These are phyloP conservation scores for Oropetium thomaeum DNA, from an alignment of 176 grass and related monocot genomes.

Conservation along the genomic window DNA sequence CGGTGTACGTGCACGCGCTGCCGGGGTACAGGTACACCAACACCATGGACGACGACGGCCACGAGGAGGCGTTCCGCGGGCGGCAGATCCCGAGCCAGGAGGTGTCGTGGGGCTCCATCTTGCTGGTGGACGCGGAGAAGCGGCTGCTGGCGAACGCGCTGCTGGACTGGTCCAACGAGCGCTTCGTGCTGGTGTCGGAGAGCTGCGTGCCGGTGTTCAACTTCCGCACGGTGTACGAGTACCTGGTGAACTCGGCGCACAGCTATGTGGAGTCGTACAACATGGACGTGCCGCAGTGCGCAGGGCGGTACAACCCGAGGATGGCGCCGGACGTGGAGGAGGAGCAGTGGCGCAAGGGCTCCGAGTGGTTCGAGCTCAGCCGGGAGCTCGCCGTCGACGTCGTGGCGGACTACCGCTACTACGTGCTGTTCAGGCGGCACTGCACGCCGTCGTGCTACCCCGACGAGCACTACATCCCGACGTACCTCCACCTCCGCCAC, in stretches of 20 bases:
- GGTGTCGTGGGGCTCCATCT: conserved; percentile 62
- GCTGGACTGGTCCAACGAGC: conserved; percentile 55
- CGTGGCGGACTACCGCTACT: conserved; percentile 44
- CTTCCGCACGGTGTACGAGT: conserved; percentile 60
- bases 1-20: conserved; percentile 61
- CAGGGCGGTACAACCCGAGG: conserved; percentile 47
- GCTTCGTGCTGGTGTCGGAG: conserved; percentile 55
- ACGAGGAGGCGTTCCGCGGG: conserved; percentile 34
- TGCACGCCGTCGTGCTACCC: conserved; percentile 65
- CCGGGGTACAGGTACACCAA: conserved; percentile 35
- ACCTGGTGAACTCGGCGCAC: conserved; percentile 47
- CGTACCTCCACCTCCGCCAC: conserved; percentile 40
- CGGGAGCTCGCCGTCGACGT: conserved; percentile 55
- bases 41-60: background rate
- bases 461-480: conserved; percentile 73
- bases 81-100: conserved; percentile 58
- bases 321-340: conserved; percentile 57
- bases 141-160: conserved; percentile 64
- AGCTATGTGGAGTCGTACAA: conserved; percentile 63
- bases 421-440: conserved; percentile 43
- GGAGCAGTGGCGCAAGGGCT: conserved; percentile 60
- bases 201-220: conserved; percentile 63
- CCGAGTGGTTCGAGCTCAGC: conserved; percentile 78
- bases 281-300: conserved; percentile 49
- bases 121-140: conserved; percentile 69